Evolutionary conservation across 2,329 filamentous ascomycete species (phyloP).

Genomic region (Aspergillus fischeri): DNA sequence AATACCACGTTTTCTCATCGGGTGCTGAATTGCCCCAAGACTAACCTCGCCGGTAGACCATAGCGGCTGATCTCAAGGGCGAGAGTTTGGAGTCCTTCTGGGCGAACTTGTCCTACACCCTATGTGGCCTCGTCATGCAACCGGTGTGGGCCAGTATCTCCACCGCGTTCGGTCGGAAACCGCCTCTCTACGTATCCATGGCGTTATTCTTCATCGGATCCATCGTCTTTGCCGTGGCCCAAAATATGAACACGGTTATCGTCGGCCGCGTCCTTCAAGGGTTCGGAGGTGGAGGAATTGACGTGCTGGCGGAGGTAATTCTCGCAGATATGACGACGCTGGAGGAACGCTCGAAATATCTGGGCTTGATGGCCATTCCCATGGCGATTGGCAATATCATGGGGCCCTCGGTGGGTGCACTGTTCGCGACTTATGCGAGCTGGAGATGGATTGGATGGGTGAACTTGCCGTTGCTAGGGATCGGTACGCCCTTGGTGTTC

Average conservation of each 20-base stretch:
- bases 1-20: background rate
- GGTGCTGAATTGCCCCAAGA: background rate
- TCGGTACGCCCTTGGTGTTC: slow-evolving; percentile 27
- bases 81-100: slow-evolving; percentile 18
- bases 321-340: slow-evolving; percentile 43
- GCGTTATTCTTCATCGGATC: slow-evolving; percentile 45
- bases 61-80: slow-evolving; percentile 17
- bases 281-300: background rate
- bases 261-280: slow-evolving; percentile 3
- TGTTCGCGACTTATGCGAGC: slow-evolving; percentile 17
- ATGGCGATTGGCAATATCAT: slow-evolving; percentile 61
- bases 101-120: slow-evolving; percentile 13
- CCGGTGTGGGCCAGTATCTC: slow-evolving; percentile 18
- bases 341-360: slow-evolving; percentile 47
- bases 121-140: slow-evolving; percentile 12
- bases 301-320: background rate
- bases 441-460: slow-evolving; percentile 64
- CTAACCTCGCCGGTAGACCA: slow-evolving; percentile 6
- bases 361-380: slow-evolving; percentile 62
- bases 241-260: slow-evolving; percentile 3
- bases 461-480: slow-evolving; percentile 52
- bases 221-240: slow-evolving; percentile 30
- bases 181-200: slow-evolving; percentile 32
- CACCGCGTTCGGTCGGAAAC: slow-evolving; percentile 31
- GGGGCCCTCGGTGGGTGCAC: slow-evolving; percentile 25